Percentiles rank a stretch among this genome's conserved stretches.
Conservation (phyloP, 2,329 filamentous ascomycete species). For the Aspergillus puulaauensis region DNA sequence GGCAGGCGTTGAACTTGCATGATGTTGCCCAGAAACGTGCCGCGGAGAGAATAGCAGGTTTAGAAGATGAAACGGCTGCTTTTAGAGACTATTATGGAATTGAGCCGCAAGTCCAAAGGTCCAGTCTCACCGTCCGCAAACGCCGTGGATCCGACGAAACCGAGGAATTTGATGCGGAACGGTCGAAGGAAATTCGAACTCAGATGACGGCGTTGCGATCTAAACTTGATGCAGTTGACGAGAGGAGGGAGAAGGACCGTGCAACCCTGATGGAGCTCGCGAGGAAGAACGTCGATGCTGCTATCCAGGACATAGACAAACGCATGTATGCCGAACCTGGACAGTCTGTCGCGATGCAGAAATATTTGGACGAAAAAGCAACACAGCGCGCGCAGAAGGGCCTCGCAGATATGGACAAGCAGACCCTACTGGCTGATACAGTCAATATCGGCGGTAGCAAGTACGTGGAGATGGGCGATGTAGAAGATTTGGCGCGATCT, state of each 20-base stretch:
- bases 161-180: conserved; percentile 61
- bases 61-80: conserved; percentile 69
- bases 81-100: conserved; percentile 77
- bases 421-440: conserved; percentile 55
- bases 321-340: conserved; percentile 75
- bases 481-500: conserved; percentile 74
- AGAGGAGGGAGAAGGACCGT: conserved; percentile 65
- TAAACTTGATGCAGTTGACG: conserved; percentile 50
- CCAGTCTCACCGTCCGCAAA: conserved; percentile 56
- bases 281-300: conserved; percentile 79
- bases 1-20: conserved; percentile 58
- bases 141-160: conserved; percentile 69
- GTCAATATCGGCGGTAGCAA: conserved; percentile 76
- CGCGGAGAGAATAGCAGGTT: conserved; percentile 75
- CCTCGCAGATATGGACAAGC: conserved; percentile 61
- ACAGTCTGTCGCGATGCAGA: conserved; percentile 65
- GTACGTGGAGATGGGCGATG: conserved; percentile 73
- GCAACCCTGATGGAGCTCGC: conserved; percentile 74
- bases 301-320: conserved; percentile 78
- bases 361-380: conserved; percentile 78
- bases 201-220: conserved; percentile 79
- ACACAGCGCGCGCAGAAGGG: conserved; percentile 65
- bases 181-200: conserved; percentile 69
- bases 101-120: conserved; percentile 45
- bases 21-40: conserved; percentile 85